Percentiles rank a stretch among this genome's conserved stretches.
Evolutionary conservation across 164 flowering plant species (phyloP).

Genomic region (Magnolia changhungtana): DNA sequence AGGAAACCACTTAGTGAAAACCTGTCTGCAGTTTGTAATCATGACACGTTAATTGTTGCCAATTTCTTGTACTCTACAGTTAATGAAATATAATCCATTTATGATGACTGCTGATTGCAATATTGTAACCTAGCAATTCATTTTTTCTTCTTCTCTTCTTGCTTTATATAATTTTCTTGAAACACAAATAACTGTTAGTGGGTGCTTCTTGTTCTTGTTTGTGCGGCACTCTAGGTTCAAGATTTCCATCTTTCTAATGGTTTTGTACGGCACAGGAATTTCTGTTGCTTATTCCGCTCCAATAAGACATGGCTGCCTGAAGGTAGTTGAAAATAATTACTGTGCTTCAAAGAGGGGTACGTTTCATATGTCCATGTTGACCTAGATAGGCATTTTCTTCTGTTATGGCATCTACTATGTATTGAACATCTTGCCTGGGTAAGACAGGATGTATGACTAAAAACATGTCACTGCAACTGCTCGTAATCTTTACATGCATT

Average conservation of each 20-base stretch:
- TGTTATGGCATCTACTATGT: background rate
- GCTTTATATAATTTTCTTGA: background rate
- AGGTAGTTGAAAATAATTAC: constrained; percentile 88
- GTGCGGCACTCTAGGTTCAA: background rate
- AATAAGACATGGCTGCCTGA: constrained; percentile 72
- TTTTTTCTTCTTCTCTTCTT: background rate
- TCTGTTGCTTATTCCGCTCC: constrained; percentile 83
- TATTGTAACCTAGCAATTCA: background rate
- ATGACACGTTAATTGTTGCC: background rate
- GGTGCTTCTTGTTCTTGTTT: background rate
- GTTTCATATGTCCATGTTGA: constrained; percentile 6
- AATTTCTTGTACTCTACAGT: background rate
- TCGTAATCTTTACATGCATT: background rate
- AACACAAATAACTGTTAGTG: background rate
- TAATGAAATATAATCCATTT: background rate
- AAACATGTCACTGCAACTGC: background rate
- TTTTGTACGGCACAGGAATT: constrained; percentile 45
- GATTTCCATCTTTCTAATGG: background rate
- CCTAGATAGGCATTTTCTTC: background rate
- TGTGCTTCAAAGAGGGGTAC: constrained; percentile 94
- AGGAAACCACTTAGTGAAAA: too few species aligned
- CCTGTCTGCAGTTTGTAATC: too few species aligned
- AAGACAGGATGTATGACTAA: background rate
- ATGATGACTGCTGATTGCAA: too few species aligned
- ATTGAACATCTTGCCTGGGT: background rate